These are phyloP conservation scores for Anthracocystis walkeri DNA, from an alignment of 1,284 basidiomycete species.

Conservation along the genomic window DNA sequence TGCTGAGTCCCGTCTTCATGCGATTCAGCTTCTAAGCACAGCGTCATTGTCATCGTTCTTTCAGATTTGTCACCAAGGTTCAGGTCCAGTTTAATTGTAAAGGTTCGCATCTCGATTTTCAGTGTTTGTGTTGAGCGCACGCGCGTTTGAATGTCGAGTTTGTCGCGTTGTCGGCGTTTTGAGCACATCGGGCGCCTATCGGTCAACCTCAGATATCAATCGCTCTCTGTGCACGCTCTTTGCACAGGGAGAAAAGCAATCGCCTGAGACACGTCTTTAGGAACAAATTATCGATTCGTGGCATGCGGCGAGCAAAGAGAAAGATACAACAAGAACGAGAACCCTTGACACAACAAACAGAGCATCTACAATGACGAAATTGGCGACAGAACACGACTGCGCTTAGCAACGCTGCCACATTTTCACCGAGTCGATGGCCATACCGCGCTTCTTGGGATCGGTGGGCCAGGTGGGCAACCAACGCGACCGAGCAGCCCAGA, in stretches of 20 bases:
- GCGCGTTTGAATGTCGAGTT: no score
- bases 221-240: no score
- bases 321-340: background rate
- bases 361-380: background rate
- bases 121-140: background rate
- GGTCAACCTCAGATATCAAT: no score
- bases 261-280: no score
- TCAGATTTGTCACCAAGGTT: background rate
- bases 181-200: no score
- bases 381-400: background rate
- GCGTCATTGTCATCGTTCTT: background rate
- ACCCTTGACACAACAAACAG: conserved; percentile 11
- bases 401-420: conserved; percentile 74
- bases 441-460: conserved; percentile 72
- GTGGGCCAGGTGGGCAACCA: conserved; percentile 53
- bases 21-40: conserved; percentile 51
- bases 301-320: background rate
- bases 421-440: conserved; percentile 81
- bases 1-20: conserved; percentile 50
- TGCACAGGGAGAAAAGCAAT: no score
- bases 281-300: background rate
- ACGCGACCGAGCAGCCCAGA: conserved; percentile 72
- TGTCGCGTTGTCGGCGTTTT: no score
- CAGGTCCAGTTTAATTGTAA: background rate
- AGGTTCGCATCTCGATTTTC: background rate